These are phyloP conservation scores for Elymus sibiricus DNA, from an alignment of 176 grass and related monocot genomes.

Conservation along the genomic window DNA sequence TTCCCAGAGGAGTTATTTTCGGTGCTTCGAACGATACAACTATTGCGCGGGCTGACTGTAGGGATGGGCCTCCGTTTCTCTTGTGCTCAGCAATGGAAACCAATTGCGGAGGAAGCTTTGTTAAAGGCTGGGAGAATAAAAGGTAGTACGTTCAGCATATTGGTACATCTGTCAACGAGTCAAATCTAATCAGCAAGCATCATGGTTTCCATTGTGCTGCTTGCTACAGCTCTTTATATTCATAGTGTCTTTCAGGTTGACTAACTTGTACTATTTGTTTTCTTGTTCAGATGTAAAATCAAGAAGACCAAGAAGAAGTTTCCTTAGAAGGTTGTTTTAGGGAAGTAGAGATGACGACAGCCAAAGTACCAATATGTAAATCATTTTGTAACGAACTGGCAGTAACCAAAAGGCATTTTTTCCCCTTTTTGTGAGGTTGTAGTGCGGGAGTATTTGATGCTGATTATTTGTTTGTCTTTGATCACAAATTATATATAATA, in stretches of 20 bases:
- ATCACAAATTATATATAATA: neutral
- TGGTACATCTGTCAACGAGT: neutral
- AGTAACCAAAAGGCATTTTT: neutral
- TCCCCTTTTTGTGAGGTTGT: neutral
- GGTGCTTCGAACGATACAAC: conserved; percentile 82
- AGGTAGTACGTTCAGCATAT: conserved; percentile 36
- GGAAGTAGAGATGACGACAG: neutral
- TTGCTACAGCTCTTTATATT: neutral
- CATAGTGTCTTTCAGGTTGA: neutral
- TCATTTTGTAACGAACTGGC: neutral
- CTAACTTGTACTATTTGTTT: conserved; percentile 4
- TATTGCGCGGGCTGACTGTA: conserved; percentile 81
- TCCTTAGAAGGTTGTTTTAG: conserved; percentile 39
- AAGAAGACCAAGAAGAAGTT: conserved; percentile 26
- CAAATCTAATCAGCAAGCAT: neutral
- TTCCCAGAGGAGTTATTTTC: conserved; percentile 92
- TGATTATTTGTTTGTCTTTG: neutral
- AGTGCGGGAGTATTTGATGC: neutral
- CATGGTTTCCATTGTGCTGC: neutral
- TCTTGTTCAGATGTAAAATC: conserved; percentile 30
- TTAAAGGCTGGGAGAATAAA: conserved; percentile 64
- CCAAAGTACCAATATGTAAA: neutral
- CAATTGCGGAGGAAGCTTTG: conserved; percentile 84
- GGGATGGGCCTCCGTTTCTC: conserved; percentile 85
- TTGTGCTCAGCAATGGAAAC: conserved; percentile 81